Conservation (phyloP, 192 early-diverging fungal species). For the Rhizoclosmatium globosum region DNA sequence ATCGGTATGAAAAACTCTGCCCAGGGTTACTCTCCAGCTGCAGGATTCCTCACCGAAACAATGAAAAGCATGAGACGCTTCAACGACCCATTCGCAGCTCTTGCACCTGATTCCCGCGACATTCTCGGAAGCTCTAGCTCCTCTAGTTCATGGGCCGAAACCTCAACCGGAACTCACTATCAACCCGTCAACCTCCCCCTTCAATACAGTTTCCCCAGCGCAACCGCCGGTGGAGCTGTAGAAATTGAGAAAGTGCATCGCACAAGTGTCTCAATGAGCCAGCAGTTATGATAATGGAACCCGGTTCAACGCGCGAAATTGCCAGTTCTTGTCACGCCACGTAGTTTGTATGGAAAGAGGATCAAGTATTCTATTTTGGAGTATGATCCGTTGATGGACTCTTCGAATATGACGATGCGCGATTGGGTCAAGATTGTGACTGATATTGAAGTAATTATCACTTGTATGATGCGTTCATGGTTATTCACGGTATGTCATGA, state of each 20-base stretch:
- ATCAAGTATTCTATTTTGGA: slow-evolving; percentile 95
- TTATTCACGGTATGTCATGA: slow-evolving; percentile 75
- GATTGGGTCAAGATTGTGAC: slow-evolving; percentile 97
- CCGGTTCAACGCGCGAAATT: slow-evolving; percentile 40
- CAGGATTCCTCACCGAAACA: slow-evolving; percentile 82
- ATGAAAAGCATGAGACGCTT: slow-evolving; percentile 81
- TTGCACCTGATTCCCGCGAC: slow-evolving; percentile 17
- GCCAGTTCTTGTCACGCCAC: slow-evolving; percentile 85
- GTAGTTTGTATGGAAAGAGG: slow-evolving; percentile 87
- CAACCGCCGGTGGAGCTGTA: not conserved
- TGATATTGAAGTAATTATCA: slow-evolving; percentile 96
- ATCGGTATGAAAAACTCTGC: slow-evolving; percentile 79
- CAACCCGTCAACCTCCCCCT: slow-evolving; percentile 55
- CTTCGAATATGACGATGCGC: slow-evolving; percentile 84
- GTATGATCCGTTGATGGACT: slow-evolving; percentile 95
- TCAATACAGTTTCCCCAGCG: slow-evolving; percentile 24
- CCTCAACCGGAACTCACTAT: slow-evolving; percentile 23
- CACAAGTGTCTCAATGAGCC: not conserved
- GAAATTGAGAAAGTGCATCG: slow-evolving; percentile 5
- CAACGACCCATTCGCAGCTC: slow-evolving; percentile 63
- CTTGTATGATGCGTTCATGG: slow-evolving; percentile 93
- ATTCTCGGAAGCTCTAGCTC: not conserved
- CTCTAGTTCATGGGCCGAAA: slow-evolving; percentile 21
- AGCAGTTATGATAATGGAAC: slow-evolving; percentile 54
- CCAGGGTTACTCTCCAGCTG: slow-evolving; percentile 58